Evolutionary conservation across 257 asterid genomes (phyloP), one percentile per base, ranked within the genome.

Genomic region (Cruciata laevipes): DNA sequence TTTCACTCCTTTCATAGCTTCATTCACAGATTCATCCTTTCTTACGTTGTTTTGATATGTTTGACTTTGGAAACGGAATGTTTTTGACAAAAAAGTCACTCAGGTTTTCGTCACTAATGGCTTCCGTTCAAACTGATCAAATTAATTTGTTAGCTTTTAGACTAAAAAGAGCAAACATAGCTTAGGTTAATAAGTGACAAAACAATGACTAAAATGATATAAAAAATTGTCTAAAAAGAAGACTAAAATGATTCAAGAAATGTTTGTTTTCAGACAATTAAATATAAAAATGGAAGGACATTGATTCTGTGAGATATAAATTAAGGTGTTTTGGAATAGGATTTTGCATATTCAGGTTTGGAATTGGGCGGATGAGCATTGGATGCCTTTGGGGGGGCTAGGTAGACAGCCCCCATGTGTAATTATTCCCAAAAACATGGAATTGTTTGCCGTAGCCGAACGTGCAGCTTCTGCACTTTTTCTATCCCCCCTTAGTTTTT

Each of bases 351-450:
- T 61, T 61, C 7, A 61, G 47, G 18, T 32, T 8, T 33, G 1
- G 30, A 3, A 18, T 2, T 31, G 44, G 27, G 49, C 13, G 64
- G 0, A 25, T 2, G 3, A 73, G 79, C 96, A 82, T 89, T 66
- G 95, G 96, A 89, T 89, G 58, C 92, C 69, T 66, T 72, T 53
- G 69, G 63, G 44, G n/a, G n/a, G 73, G 64, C 72, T 72, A 69
- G 64, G 69, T 72, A 71, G 87, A 81, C 92, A 86, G 56, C 49
- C 63, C 82, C 90, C 90, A 86, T 83, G 94, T 86, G 95, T 85
- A 57, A 37, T 40, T 76, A 76, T 71, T 80, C 84, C 83, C 74
- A 69, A 76, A 78, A 65, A 79, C 75, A 86, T 78, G 83, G 81
- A 76, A 83, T 76, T 82, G 79, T 74, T 86, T 81, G 82, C 76